Evolutionary conservation across 495 filamentous ascomycete species (phyloP).

Genomic region (Margaritispora aquatica): DNA sequence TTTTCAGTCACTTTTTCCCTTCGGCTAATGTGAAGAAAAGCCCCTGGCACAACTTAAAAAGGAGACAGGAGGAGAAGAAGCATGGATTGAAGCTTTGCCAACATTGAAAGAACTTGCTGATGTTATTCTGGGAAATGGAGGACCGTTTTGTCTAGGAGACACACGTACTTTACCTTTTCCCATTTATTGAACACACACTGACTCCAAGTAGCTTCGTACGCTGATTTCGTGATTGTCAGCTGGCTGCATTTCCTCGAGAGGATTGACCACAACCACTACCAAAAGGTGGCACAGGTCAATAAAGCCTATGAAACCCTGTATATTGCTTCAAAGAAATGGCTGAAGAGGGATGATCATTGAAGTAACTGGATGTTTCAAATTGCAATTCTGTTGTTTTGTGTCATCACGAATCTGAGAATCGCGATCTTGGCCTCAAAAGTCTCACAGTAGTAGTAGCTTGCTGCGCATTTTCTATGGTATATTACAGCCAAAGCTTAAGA

Average conservation of each 20-base stretch:
- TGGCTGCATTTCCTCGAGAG: conserved; percentile 20
- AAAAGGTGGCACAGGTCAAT: not conserved
- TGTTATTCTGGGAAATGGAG: not conserved
- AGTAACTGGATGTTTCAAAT: too few relatives aligned
- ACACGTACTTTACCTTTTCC: not conserved
- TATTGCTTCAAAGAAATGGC: not conserved
- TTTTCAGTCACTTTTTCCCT: not conserved
- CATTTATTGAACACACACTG: not conserved
- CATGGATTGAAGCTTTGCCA: conserved; percentile 7
- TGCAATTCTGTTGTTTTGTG: not conserved
- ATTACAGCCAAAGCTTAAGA: too few relatives aligned
- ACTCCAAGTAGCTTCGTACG: conserved; percentile 22
- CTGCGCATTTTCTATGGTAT: too few relatives aligned
- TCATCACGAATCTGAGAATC: too few relatives aligned
- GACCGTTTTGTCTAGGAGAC: conserved; percentile 1
- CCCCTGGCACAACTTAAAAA: not conserved
- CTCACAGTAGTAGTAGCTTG: too few relatives aligned
- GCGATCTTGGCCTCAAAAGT: too few relatives aligned
- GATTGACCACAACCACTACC: not conserved
- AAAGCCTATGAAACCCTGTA: not conserved
- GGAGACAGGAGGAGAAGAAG: conserved; percentile 7
- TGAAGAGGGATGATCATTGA: conserved; percentile 2
- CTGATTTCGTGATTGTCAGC: conserved; percentile 37
- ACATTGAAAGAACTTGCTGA: not conserved
- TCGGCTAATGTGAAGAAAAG: not conserved